phyloP scores from a whole-genome alignment of 2,329 filamentous ascomycete genomes.

The Chaetothyriales sp. region DNA sequence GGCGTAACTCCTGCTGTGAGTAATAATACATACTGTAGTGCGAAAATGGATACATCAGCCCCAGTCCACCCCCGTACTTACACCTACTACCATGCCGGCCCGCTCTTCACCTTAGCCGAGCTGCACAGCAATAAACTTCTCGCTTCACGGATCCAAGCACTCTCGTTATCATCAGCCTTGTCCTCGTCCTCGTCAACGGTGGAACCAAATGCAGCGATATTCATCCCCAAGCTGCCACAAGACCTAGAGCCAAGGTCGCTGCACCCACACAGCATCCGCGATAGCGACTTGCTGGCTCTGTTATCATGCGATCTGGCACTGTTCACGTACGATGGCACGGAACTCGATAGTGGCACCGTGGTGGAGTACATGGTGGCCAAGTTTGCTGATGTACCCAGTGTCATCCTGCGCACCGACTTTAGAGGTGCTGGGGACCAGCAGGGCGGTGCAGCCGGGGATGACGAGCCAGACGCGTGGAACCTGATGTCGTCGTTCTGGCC shows the following conservation, averaged over 20 bases:
- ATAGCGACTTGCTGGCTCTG: slow-evolving; percentile 14
- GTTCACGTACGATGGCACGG: slow-evolving; percentile 17
- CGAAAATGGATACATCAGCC: background rate
- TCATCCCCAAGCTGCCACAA: slow-evolving; percentile 14
- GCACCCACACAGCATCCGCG: slow-evolving; percentile 16
- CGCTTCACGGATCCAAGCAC: slow-evolving; percentile 8
- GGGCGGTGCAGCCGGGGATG: slow-evolving; percentile 4
- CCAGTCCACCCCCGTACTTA: slow-evolving; percentile 2
- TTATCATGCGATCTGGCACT: slow-evolving; percentile 15
- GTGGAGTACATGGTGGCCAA: slow-evolving; percentile 18
- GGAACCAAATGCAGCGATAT: slow-evolving; percentile 4
- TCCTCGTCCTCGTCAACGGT: slow-evolving; percentile 3
- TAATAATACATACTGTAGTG: too few species aligned
- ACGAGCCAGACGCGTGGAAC: slow-evolving; percentile 15
- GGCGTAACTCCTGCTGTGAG: too few species aligned
- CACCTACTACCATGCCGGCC: slow-evolving; percentile 18
- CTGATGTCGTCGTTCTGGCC: slow-evolving; percentile 17
- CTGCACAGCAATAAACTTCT: slow-evolving; percentile 15
- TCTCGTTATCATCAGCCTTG: slow-evolving; percentile 4
- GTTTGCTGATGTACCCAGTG: slow-evolving; percentile 16
- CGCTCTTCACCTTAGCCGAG: slow-evolving; percentile 17
- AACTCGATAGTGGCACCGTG: slow-evolving; percentile 17
- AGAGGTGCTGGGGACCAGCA: slow-evolving; percentile 15
- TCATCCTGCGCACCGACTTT: slow-evolving; percentile 17
- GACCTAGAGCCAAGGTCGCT: slow-evolving; percentile 11